Conservation (phyloP, 495 filamentous ascomycete species). For the Penicillium turbatum region DNA sequence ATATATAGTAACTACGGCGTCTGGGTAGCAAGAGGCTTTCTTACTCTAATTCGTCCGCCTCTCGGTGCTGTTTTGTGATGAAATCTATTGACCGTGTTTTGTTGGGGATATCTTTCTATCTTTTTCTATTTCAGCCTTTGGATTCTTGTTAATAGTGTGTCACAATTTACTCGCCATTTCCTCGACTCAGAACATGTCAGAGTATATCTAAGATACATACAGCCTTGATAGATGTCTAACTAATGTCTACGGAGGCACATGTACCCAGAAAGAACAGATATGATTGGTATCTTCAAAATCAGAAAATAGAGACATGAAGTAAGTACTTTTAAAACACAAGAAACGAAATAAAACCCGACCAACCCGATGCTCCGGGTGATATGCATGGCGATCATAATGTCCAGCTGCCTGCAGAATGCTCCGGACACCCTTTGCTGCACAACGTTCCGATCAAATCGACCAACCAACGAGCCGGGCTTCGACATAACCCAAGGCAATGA, state of each 20-base stretch:
- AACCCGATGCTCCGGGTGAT: background rate
- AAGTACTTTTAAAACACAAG: conserved; percentile 7
- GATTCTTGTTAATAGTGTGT: background rate
- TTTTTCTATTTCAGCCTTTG: background rate
- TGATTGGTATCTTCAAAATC: conserved; percentile 16
- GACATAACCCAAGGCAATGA: background rate
- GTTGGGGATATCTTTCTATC: conserved; percentile 5
- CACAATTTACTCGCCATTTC: background rate
- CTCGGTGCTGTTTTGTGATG: conserved; percentile 27
- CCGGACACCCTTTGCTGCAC: conserved; percentile 4
- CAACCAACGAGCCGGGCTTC: background rate
- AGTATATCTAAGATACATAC: background rate
- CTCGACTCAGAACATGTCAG: background rate
- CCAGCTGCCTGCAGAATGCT: background rate
- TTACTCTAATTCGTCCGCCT: conserved; percentile 14
- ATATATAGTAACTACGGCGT: conserved; percentile 49
- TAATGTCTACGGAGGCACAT: background rate
- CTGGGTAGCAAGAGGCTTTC: conserved; percentile 30
- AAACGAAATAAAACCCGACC: background rate
- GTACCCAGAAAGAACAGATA: background rate
- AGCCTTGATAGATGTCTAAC: background rate
- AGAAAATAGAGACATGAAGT: conserved; percentile 2
- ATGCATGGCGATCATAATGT: conserved; percentile 3
- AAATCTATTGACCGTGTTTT: conserved; percentile 24
- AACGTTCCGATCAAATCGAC: background rate